phyloP scores from a whole-genome alignment of 2,329 filamentous ascomycete genomes.

The Fusarium sp. region DNA sequence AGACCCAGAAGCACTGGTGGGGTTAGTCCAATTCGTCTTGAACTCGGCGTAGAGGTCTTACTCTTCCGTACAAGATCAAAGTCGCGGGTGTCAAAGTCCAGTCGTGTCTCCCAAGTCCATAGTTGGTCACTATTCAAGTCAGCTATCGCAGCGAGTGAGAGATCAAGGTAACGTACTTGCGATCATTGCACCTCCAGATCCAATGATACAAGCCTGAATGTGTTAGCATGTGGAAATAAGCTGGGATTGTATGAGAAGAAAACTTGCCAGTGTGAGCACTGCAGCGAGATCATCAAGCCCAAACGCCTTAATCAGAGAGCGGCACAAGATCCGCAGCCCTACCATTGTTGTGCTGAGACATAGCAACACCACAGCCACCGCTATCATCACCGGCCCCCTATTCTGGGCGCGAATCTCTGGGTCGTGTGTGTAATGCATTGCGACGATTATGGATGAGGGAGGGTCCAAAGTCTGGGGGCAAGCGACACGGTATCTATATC shows the following conservation, averaged over 20 bases:
- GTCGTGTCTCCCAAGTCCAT: conserved; percentile 15
- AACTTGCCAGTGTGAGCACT: conserved; percentile 12
- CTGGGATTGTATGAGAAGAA: too few relatives aligned
- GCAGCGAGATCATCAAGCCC: conserved; percentile 30
- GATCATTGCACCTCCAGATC: conserved; percentile 11
- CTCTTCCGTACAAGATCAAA: conserved; percentile 1
- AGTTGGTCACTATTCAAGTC: conserved; percentile 28
- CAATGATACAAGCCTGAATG: conserved; percentile 20
- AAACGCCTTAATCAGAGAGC: not conserved
- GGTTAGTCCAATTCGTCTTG: not conserved
- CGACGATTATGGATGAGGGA: not conserved
- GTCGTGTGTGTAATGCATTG: not conserved
- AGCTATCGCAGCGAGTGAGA: not conserved
- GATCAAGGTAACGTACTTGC: conserved; percentile 6
- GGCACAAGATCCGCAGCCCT: conserved; percentile 22
- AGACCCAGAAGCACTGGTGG: conserved; percentile 22
- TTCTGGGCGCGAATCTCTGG: not conserved
- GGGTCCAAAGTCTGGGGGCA: not conserved
- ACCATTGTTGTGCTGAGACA: conserved; percentile 9
- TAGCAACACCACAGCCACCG: not conserved
- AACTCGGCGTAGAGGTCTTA: not conserved
- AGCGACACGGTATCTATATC: not conserved
- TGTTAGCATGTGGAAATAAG: not conserved
- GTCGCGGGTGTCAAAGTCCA: conserved; percentile 2
- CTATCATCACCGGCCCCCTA: conserved; percentile 1